Evolutionary conservation across 352 stramenopile species (phyloP).

Genomic region (Halophytophthora batemanensis): DNA sequence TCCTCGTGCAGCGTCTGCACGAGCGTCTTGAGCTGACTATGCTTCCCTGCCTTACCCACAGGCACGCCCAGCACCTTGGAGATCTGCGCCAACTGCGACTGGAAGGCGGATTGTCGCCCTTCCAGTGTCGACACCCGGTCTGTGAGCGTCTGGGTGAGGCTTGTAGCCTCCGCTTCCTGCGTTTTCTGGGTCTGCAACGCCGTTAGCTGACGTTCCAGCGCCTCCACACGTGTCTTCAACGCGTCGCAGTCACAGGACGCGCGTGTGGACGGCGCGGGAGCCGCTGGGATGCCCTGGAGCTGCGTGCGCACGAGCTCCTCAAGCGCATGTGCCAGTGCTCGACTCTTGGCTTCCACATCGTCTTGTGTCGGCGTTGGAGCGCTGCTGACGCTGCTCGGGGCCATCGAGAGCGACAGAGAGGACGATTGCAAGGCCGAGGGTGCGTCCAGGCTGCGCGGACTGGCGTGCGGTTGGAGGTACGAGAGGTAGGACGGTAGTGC

Average conservation of each 20-base stretch:
- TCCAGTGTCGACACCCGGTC: slow-evolving; percentile 76
- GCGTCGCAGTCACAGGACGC: slow-evolving; percentile 18
- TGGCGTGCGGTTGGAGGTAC: slow-evolving; percentile 45
- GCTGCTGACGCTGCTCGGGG: not conserved
- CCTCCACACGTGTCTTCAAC: slow-evolving; percentile 50
- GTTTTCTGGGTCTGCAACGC: slow-evolving; percentile 19
- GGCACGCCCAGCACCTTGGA: slow-evolving; percentile 64
- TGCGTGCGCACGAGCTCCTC: slow-evolving; percentile 54
- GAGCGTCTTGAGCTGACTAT: slow-evolving; percentile 62
- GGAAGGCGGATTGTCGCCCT: slow-evolving; percentile 72
- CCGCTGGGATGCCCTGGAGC: slow-evolving; percentile 29
- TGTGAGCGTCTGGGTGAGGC: slow-evolving; percentile 32
- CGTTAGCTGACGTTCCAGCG: slow-evolving; percentile 58
- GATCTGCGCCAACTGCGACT: slow-evolving; percentile 79
- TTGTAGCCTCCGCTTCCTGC: slow-evolving; percentile 1
- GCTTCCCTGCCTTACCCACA: slow-evolving; percentile 59
- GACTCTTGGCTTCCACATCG: slow-evolving; percentile 39
- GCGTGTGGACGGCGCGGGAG: not conserved
- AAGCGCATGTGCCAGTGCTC: slow-evolving; percentile 47
- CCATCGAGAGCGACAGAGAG: slow-evolving; percentile 2
- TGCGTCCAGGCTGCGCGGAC: slow-evolving; percentile 10
- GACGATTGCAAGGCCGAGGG: not conserved
- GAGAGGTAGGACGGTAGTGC: slow-evolving; percentile 69
- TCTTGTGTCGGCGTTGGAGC: not conserved
- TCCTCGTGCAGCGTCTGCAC: slow-evolving; percentile 71